Evolutionary conservation across 2,329 filamentous ascomycete species (phyloP).

Genomic region (Aspergillus tubingensis): DNA sequence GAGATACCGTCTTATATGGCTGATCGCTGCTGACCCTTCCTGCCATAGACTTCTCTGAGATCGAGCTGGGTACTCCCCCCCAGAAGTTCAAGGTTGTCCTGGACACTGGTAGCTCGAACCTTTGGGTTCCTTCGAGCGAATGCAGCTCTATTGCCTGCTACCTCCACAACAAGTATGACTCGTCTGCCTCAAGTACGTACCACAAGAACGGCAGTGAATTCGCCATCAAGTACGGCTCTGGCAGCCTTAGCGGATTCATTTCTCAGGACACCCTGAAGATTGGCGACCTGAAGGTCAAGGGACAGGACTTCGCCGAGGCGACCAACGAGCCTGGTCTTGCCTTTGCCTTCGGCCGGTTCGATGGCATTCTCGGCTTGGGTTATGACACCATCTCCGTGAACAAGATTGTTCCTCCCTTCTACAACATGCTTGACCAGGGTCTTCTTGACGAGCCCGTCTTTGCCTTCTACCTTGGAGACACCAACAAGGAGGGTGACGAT

Average conservation of each 20-base stretch:
- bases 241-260: slow-evolving; percentile 88
- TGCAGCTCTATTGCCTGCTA: slow-evolving; percentile 98
- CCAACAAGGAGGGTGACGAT: slow-evolving; percentile 68
- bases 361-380: slow-evolving; percentile 92
- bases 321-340: slow-evolving; percentile 94
- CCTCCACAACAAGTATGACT: slow-evolving; percentile 95
- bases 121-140: slow-evolving; percentile 91
- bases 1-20: slow-evolving; percentile 34
- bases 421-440: slow-evolving; percentile 89
- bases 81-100: slow-evolving; percentile 98
- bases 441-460: slow-evolving; percentile 91
- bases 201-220: slow-evolving; percentile 92
- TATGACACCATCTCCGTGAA: slow-evolving; percentile 98
- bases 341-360: slow-evolving; percentile 96
- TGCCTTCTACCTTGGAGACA: slow-evolving; percentile 88
- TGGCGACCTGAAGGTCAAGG: slow-evolving; percentile 83
- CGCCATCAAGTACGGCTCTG: slow-evolving; percentile 93
- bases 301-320: slow-evolving; percentile 94
- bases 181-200: slow-evolving; percentile 82
- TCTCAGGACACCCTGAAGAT: slow-evolving; percentile 86
- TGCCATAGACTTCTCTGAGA: slow-evolving; percentile 86
- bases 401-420: slow-evolving; percentile 90
- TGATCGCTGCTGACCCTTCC: slow-evolving; percentile 13
- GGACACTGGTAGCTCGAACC: slow-evolving; percentile 97
- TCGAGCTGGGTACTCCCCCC: slow-evolving; percentile 85